These are phyloP conservation scores for Boletales sp. DNA, from an alignment of 768 basidiomycete genomes.

Conservation along the genomic window DNA sequence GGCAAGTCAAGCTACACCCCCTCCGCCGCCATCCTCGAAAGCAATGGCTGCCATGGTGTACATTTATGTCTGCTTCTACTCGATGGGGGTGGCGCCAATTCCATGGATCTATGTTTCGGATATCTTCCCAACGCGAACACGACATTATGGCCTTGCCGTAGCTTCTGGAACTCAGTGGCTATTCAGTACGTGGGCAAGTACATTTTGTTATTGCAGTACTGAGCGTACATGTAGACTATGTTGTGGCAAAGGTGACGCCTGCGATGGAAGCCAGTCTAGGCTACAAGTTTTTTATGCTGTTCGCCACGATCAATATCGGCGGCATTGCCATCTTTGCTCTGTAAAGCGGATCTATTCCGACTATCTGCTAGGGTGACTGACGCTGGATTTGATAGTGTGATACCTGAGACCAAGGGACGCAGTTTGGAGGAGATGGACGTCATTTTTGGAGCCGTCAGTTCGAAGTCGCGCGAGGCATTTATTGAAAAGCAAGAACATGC, in stretches of 20 bases:
- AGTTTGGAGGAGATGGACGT: slow-evolving; percentile 55
- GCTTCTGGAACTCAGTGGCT: slow-evolving; percentile 83
- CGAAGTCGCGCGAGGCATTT: slow-evolving; percentile 49
- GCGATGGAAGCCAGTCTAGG: slow-evolving; percentile 56
- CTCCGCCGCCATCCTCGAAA: slow-evolving; percentile 51
- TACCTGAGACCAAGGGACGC: slow-evolving; percentile 62
- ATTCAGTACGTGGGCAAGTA: slow-evolving; percentile 48
- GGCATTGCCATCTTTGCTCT: slow-evolving; percentile 67
- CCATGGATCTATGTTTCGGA: slow-evolving; percentile 73
- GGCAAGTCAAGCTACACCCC: slow-evolving; percentile 35
- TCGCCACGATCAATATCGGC: slow-evolving; percentile 67
- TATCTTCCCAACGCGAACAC: slow-evolving; percentile 82
- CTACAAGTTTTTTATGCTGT: slow-evolving; percentile 77
- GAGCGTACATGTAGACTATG: slow-evolving; percentile 48
- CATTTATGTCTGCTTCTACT: slow-evolving; percentile 85
- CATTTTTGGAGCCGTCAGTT: slow-evolving; percentile 54
- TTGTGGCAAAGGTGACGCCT: slow-evolving; percentile 69
- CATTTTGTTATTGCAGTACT: too few species aligned
- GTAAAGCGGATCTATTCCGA: slow-evolving; percentile 31
- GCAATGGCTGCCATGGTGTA: slow-evolving; percentile 88
- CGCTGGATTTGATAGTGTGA: slow-evolving; percentile 33
- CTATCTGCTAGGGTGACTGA: slow-evolving; percentile 30
- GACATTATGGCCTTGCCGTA: slow-evolving; percentile 74
- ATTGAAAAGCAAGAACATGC: slow-evolving; percentile 45
- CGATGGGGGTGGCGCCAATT: slow-evolving; percentile 80